Conservation (phyloP, 2,329 filamentous ascomycete genomes). For the Parastagonospora avenae region DNA sequence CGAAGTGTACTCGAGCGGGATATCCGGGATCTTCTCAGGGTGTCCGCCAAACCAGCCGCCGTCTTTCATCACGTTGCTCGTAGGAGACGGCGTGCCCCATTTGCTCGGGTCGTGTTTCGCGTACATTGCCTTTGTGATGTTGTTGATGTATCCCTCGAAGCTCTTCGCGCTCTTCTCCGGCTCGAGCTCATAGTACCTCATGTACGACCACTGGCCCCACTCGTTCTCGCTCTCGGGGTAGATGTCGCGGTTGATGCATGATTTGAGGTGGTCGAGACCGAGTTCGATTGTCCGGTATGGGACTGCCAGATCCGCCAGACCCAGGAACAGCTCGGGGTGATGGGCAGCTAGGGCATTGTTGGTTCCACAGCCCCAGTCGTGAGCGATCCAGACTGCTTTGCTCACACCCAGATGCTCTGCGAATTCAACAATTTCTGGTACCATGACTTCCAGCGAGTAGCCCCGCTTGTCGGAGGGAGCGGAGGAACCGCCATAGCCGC, state of each 20-base stretch:
- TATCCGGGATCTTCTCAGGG: constrained; percentile 30
- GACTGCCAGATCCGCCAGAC: constrained; percentile 37
- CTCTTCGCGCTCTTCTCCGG: constrained; percentile 16
- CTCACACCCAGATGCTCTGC: constrained; percentile 45
- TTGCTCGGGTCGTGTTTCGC: constrained; percentile 23
- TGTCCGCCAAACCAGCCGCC: constrained; percentile 43
- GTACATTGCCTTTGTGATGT: constrained; percentile 31
- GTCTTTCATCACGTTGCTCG: constrained; percentile 17
- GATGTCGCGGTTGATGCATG: constrained; percentile 49
- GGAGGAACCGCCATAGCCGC: constrained; percentile 44
- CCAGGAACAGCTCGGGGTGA: constrained; percentile 41
- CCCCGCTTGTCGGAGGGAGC: constrained; percentile 31
- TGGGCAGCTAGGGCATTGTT: constrained; percentile 37
- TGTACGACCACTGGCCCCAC: constrained; percentile 45
- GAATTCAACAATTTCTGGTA: constrained; percentile 44
- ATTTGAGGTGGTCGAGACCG: constrained; percentile 46
- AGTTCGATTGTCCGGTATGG: constrained; percentile 51
- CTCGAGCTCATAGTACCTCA: constrained; percentile 37
- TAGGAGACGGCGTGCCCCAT: constrained; percentile 31
- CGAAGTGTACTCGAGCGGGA: constrained; percentile 34
- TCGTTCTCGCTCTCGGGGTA: constrained; percentile 54
- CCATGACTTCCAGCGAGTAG: constrained; percentile 38
- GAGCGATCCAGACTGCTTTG: constrained; percentile 55
- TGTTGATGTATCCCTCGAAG: constrained; percentile 30
- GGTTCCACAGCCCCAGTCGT: constrained; percentile 51